These are phyloP conservation scores for Lactarius psammicola DNA, from an alignment of 768 basidiomycete genomes.

Conservation along the genomic window DNA sequence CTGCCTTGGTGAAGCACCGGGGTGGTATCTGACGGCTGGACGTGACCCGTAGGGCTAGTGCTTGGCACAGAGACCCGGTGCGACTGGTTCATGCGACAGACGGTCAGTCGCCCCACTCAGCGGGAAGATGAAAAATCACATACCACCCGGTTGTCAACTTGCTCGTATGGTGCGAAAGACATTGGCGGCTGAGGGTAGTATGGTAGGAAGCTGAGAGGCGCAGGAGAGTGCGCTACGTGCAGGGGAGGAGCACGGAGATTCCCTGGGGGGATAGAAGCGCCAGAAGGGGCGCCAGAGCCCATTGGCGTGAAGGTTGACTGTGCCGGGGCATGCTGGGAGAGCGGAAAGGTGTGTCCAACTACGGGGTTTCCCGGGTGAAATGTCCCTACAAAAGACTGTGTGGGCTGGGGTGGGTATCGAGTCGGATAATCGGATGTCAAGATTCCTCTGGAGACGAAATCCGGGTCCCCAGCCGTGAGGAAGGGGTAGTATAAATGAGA, in stretches of 20 bases:
- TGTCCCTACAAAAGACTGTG: background rate
- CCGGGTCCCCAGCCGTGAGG: background rate
- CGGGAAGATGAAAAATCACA: background rate
- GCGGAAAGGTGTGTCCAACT: background rate
- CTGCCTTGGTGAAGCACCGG: too few species aligned
- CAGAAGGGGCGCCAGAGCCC: background rate
- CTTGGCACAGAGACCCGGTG: background rate
- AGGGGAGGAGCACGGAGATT: background rate
- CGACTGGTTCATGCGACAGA: background rate
- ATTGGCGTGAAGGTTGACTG: background rate
- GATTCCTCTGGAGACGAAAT: too few species aligned
- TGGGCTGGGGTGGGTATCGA: background rate
- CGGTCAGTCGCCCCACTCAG: background rate
- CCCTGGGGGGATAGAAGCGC: background rate
- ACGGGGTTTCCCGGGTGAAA: background rate
- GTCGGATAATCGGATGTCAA: background rate
- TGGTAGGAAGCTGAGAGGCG: background rate
- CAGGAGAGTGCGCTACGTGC: background rate
- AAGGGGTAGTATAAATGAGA: background rate
- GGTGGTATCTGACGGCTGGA: background rate
- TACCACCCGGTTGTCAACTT: conserved; percentile 2
- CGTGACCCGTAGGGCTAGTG: background rate
- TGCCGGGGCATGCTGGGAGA: background rate
- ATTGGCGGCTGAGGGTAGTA: background rate
- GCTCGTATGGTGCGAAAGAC: background rate